Conservation (phyloP, 2,329 filamentous ascomycete genomes). For the Chrysosphaeria jannelii region DNA sequence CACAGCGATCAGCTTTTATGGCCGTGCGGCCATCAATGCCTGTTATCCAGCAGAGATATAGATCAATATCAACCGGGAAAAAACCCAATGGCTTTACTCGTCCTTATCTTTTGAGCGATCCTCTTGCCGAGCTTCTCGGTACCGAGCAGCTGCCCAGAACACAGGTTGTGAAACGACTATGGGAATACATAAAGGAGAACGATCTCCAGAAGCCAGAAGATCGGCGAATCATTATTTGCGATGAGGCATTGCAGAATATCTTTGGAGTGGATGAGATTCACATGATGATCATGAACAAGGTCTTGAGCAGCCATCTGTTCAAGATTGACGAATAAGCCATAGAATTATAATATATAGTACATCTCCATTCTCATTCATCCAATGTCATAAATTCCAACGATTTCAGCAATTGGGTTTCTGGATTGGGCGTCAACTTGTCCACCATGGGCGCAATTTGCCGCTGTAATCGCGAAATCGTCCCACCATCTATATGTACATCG, state of each 20-base stretch:
- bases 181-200: constrained; percentile 76
- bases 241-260: constrained; percentile 68
- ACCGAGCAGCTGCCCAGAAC: constrained; percentile 66
- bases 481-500: no score
- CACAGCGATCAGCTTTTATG: no score
- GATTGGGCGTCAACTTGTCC: not conserved
- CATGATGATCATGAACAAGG: constrained; percentile 99
- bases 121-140: constrained; percentile 38
- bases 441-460: not conserved
- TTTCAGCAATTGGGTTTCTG: no score
- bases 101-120: constrained; percentile 37
- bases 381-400: no score
- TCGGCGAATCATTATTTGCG: constrained; percentile 77
- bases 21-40: no score
- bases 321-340: constrained; percentile 35
- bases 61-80: no score
- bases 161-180: constrained; percentile 86
- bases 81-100: no score
- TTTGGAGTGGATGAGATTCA: constrained; percentile 80
- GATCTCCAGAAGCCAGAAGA: constrained; percentile 74
- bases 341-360: no score
- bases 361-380: no score
- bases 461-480: no score
- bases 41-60: no score
- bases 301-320: constrained; percentile 70